Evolutionary conservation across 139 green algal species (phyloP), one percentile per base, ranked within the genome.

Genomic region (Volvox reticuliferus): DNA sequence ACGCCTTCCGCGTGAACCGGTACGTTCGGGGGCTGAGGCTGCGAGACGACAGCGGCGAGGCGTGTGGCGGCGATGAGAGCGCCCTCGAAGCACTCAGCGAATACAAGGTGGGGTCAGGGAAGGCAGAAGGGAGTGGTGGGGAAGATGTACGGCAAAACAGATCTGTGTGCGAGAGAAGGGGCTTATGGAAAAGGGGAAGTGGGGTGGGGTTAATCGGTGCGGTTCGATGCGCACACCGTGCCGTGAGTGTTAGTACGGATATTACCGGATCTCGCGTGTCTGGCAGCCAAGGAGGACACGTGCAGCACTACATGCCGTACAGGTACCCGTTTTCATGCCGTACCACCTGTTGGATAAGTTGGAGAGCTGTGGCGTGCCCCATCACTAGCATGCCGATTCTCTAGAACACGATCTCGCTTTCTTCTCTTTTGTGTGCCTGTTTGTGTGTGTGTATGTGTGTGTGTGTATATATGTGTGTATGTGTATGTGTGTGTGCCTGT

Each of bases 1-100:
- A 97, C 63, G 94, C 94, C 13, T 93, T 94, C 61, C 61, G 91
- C 0, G 91, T 86, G 44, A 95, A 97, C 84, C 63, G 91, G 50
- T 97, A 93, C 65, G 95, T 92, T 62, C 91, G 93, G 18, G 91
- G 92, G 24, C 80, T 96, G 26, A 80, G 61, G 32, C 32, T 16
- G 2, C 32, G 82, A 12, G 36, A 32, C 22, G 12, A 18, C 21
- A 22, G 21, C 12, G 35, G 67, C 33, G 6, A 2, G 36, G 36
- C 24, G 35, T 20, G 67, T 1, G 22, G 67, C 24, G 5, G 67
- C 26, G 68, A 91, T 16, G 86, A 90, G 17, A 82, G 36, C 19
- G 90, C 92, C 12, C 77, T 92, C 16, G 78, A 95, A 28, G 95
- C 95, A 0, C 92, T 97, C 36, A 30, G 12, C 2, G 89, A 93